These are phyloP conservation scores for Talaromyces sp. DNA, from an alignment of 2,329 filamentous ascomycete species.

Conservation along the genomic window DNA sequence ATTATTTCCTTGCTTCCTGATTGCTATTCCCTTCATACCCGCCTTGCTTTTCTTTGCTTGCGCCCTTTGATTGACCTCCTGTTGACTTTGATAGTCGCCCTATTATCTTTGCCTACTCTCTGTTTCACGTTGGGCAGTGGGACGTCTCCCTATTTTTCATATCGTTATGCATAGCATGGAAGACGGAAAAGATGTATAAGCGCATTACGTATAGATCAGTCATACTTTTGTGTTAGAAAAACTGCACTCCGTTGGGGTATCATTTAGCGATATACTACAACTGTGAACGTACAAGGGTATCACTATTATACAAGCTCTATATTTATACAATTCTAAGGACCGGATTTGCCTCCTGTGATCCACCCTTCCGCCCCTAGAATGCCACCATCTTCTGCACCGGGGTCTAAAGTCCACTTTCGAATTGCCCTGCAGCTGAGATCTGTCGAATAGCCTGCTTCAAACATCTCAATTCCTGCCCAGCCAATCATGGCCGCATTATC, in stretches of 20 bases:
- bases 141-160: neutral
- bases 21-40: neutral
- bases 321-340: neutral
- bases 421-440: conserved; percentile 56
- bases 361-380: conserved; percentile 59
- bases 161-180: conserved; percentile 4
- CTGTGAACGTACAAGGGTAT: conserved; percentile 17
- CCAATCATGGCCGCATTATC: conserved; percentile 98
- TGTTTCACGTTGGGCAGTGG: no score
- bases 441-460: conserved; percentile 65
- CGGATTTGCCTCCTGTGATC: conserved; percentile 31
- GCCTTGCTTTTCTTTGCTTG: neutral
- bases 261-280: neutral
- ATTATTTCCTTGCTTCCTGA: no score
- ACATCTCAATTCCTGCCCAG: conserved; percentile 94
- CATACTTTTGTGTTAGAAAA: neutral
- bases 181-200: neutral
- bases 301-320: conserved; percentile 20
- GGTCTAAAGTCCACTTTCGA: conserved; percentile 70
- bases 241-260: neutral
- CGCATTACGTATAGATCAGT: neutral
- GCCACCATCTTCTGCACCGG: conserved; percentile 55
- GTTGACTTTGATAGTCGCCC: neutral
- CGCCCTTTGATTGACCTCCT: neutral
- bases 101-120: neutral